phyloP scores from a whole-genome alignment of 73 alveolate species.

The Symbiodinium pilosum region DNA sequence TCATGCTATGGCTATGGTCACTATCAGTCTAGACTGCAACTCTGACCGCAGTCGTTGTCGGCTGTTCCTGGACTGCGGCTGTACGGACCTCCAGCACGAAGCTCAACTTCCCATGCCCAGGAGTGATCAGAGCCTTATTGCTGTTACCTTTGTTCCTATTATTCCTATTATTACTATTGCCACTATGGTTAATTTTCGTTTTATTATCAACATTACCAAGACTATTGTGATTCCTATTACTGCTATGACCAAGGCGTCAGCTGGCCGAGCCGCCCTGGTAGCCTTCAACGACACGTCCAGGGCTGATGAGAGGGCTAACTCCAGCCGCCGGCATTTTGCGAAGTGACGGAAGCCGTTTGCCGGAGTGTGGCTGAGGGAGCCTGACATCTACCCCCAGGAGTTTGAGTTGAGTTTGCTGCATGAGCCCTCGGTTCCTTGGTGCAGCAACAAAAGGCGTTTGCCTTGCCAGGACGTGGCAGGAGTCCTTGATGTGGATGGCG shows the following conservation, averaged over 20 bases:
- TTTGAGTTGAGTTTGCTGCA: no score
- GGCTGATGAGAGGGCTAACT: no score
- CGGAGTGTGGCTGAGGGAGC: constrained; percentile 19
- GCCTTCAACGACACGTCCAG: constrained; percentile 92
- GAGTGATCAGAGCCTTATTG: no score
- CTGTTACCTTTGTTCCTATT: no score
- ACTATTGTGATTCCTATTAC: no score
- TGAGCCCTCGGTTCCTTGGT: no score
- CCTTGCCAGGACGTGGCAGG: constrained; percentile 45
- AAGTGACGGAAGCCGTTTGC: background rate
- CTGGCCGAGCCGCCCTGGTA: constrained; percentile 85
- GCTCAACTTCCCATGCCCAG: background rate
- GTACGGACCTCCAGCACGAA: constrained; percentile 80
- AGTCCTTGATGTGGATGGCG: constrained; percentile 59
- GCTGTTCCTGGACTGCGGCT: constrained; percentile 51
- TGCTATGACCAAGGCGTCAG: constrained; percentile 27
- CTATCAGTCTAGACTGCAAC: no score
- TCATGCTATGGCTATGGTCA: background rate
- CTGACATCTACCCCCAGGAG: constrained; percentile 88
- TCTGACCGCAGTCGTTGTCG: constrained; percentile 32
- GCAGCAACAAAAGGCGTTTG: no score
- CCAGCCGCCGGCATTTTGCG: background rate
- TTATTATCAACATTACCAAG: no score
- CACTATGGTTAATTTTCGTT: no score
- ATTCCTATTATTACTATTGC: no score